phyloP scores from a whole-genome alignment of 768 basidiomycete genomes.

The Boletus rubroflammeus region DNA sequence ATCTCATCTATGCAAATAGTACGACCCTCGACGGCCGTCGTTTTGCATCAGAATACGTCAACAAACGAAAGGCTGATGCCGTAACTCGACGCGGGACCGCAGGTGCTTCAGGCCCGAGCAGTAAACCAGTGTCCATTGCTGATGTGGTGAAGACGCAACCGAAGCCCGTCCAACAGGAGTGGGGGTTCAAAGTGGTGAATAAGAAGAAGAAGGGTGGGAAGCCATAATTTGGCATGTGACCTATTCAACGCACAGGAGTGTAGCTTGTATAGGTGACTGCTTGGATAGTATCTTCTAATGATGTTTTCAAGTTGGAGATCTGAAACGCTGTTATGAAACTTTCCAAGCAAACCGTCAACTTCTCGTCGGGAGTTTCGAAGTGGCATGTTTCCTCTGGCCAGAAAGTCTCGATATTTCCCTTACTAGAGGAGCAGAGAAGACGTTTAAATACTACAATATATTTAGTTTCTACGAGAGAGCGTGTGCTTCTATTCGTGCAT shows the following conservation, averaged over 20 bases:
- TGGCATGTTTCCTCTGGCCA: not conserved
- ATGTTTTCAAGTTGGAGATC: not conserved
- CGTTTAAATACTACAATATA: slow-evolving; percentile 18
- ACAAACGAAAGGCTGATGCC: slow-evolving; percentile 82
- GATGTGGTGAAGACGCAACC: slow-evolving; percentile 90
- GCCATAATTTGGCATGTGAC: slow-evolving; percentile 33
- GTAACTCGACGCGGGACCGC: slow-evolving; percentile 47
- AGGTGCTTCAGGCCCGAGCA: slow-evolving; percentile 29
- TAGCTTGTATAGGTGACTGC: slow-evolving; percentile 17
- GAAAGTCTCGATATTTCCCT: not conserved
- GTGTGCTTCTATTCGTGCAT: slow-evolving; percentile 12
- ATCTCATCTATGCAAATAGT: slow-evolving; percentile 91
- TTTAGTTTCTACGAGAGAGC: slow-evolving; percentile 15
- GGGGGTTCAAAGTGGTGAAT: slow-evolving; percentile 92
- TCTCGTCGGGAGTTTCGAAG: not conserved
- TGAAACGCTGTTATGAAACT: not conserved
- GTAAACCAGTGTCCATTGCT: slow-evolving; percentile 69
- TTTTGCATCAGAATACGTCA: slow-evolving; percentile 90
- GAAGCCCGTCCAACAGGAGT: slow-evolving; percentile 70
- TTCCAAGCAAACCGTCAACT: not conserved
- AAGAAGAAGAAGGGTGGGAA: slow-evolving; percentile 88
- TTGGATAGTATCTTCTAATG: slow-evolving; percentile 23
- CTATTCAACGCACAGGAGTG: not conserved
- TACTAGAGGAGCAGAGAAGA: not conserved
- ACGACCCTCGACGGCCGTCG: slow-evolving; percentile 93